Base-by-base conservation (phyloP, 306 rosid genomes). In the Arachis stenosperma region DNA sequence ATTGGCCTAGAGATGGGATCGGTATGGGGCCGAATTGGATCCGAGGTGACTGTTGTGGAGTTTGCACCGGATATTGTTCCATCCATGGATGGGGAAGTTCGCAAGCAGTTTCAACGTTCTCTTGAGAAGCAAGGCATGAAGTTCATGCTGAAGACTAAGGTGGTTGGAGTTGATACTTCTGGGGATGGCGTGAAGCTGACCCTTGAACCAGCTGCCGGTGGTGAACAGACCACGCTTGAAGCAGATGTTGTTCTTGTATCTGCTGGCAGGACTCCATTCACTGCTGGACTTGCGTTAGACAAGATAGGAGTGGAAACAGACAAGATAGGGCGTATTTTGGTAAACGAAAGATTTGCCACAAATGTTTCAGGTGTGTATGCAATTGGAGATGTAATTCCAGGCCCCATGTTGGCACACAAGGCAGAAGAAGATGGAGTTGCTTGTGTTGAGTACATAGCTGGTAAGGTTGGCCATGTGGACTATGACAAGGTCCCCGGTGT, bases 371-470 rank as follows among this genome's bases (percentile, higher is more conserved):
- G 98, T 61, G 94, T 95, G 59, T 82, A 55, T 81, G 99, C 99
- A 71, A 95, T 95, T 27, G 99, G 99, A 12, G 99, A 95, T 60
- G 97, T 95, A 22, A 95, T 95, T 83, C 98, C 99, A 0, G 99
- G 99, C 47, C 99, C 99, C 6, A 91, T 95, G 99, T 82, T 95
- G 57, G 99, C 99, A 57, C 99, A 95, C 85, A 95, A 95, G 85
- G 99, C 99, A 5, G 99, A 95, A 82, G 98, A 95, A 84, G 99
- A 95, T 64, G 99, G 99, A 2, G 93, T 95, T 69, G 99, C 99
- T 55, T 95, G 99, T 51, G 99, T 95, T 5, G 99, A 95, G 85
- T 95, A 75, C 88, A 82, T 95, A 39, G 98, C 99, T n/a, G 98
- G 98, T 65, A 91, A 95, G 85, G 82, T 76, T 47, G 99, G 99